Conservation (phyloP, 805 yeast genomes). For the Candida dendrica region DNA sequence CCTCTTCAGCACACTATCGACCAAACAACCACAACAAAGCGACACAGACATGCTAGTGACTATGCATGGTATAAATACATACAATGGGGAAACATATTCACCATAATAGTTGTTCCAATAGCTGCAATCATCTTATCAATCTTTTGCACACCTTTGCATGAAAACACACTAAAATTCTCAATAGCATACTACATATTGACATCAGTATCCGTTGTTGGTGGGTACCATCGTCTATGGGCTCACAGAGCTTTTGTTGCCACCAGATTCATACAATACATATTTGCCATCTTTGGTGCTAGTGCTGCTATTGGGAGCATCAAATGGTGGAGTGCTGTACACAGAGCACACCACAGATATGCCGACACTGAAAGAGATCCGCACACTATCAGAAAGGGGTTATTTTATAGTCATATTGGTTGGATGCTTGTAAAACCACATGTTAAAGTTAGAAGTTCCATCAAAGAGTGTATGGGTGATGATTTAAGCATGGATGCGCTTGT, state of each 20-base stretch:
- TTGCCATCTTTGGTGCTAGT: constrained; percentile 61
- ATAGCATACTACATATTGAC: constrained; percentile 49
- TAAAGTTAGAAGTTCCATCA: constrained; percentile 34
- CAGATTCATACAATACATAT: constrained; percentile 35
- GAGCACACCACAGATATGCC: constrained; percentile 85
- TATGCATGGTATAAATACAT: constrained; percentile 53
- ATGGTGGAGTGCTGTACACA: constrained; percentile 78
- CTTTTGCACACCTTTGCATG: background rate
- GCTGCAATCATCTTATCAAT: constrained; percentile 29
- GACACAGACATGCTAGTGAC: no score
- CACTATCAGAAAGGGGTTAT: constrained; percentile 70
- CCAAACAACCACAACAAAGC: no score
- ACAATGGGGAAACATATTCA: constrained; percentile 63
- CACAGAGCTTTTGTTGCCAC: constrained; percentile 50
- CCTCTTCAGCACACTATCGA: no score
- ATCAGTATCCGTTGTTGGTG: constrained; percentile 71
- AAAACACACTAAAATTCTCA: constrained; percentile 45
- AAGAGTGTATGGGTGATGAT: constrained; percentile 42
- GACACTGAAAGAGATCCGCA: constrained; percentile 90
- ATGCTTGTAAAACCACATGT: constrained; percentile 62
- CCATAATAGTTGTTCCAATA: constrained; percentile 51
- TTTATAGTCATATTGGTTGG: constrained; percentile 89
- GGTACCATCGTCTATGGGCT: constrained; percentile 76
- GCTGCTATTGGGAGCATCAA: constrained; percentile 71
- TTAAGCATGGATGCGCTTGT: constrained; percentile 51